Evolutionary conservation across 2,329 filamentous ascomycete genomes (phyloP), one percentile per base, ranked within the genome.

Genomic region (Alternaria panax): DNA sequence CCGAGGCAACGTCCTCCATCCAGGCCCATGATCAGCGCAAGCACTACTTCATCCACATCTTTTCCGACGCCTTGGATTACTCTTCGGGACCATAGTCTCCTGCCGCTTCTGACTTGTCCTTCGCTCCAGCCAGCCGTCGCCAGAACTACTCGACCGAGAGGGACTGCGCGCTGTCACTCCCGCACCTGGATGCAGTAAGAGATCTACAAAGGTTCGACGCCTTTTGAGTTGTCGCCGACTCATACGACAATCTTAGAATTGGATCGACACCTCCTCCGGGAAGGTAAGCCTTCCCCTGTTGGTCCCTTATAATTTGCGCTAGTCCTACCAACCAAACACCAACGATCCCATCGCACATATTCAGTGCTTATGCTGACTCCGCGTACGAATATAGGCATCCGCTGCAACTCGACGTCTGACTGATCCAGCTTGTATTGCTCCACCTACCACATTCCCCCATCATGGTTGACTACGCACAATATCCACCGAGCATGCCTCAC

Each of bases 391-490:
- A 57, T 54, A 71, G 63, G 65, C 58, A 58, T 59, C 63, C 59
- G 54, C 59, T 56, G 54, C 62, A 56, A 50, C 52, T 64, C 56
- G 64, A 59, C 56, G 64, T 66, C 63, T 56, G 46, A 46, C 24
- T 54, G 32, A 24, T 53, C 51, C 41, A 47, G 42, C 45, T 50
- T 58, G 47, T 54, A 40, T 54, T 57, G 36, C 52, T 43, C 50
- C 51, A 18, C 42, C 32, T 32, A 38, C 50, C 34, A 54, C 59
- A 50, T 62, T 58, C 24, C 18, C 18, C 55, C 69, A 75, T 40
- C 61, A 79, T 79, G 77, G 71, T 77, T 57, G 74, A 77, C 48
- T 78, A 74, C 67, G 57, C 67, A 25, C 66, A 70, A 36, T 76
- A 74, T 60, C 66, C 71, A 27, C 53, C 64, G 7, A 51, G 62